These are phyloP conservation scores for Fallopia convolvulus DNA, from an alignment of 148 eudicot species.

Conservation along the genomic window DNA sequence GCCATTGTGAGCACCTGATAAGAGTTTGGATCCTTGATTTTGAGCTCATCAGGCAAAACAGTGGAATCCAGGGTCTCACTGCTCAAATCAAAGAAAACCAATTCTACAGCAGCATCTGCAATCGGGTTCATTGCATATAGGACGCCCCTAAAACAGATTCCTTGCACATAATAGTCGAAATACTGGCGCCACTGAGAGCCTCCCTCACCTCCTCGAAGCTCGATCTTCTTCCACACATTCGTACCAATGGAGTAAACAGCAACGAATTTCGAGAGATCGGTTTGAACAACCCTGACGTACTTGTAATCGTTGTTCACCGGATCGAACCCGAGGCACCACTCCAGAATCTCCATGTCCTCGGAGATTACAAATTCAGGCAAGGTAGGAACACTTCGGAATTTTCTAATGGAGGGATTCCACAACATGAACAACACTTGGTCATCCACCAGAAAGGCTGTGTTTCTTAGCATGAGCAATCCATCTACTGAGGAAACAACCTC, in stretches of 20 bases:
- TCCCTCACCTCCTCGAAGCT: neutral
- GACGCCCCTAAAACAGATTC: neutral
- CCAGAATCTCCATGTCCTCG: neutral
- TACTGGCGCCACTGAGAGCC: neutral
- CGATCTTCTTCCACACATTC: neutral
- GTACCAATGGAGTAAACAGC: neutral
- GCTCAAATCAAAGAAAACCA: neutral
- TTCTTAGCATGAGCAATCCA: neutral
- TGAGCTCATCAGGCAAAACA: neutral
- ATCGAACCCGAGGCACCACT: neutral
- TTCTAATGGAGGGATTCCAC: neutral
- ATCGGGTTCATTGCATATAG: too few species aligned
- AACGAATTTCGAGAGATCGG: neutral
- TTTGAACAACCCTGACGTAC: neutral
- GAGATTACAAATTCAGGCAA: neutral
- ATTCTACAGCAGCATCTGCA: neutral
- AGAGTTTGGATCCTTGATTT: neutral
- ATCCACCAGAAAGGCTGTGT: neutral
- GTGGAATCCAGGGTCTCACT: neutral
- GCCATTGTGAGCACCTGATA: neutral
- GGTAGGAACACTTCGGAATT: neutral
- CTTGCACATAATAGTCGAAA: too few species aligned
- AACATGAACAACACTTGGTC: neutral
- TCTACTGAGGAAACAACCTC: neutral
- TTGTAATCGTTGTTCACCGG: neutral